Base-by-base conservation (phyloP, 2,329 filamentous ascomycete species). In the Metarhizium humberi region DNA sequence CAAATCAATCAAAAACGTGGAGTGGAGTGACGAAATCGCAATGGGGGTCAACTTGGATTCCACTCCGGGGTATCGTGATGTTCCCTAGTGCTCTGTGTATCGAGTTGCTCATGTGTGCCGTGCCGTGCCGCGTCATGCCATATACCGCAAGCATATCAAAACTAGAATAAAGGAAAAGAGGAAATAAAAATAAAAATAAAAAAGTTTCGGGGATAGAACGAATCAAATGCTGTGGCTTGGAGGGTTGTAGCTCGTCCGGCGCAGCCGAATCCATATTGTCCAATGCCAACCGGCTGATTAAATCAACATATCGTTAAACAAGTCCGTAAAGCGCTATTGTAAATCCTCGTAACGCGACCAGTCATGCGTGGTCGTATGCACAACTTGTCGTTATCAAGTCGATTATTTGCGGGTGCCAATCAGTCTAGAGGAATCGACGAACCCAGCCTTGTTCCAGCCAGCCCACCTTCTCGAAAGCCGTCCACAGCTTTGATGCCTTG, bases 401-500 rank as follows among this genome's bases (percentile, higher is more conserved):
- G 10, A 40, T 40, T 40, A 11, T 40, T 40, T 13, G 38, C 2
- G 38, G 11, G 8, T 40, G 38, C 38, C 38, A 40, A 16, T 13
- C 38, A 40, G 38, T 40, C 14, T 63, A 72, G 25, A 72, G 36
- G 57, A 66, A 72, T 13, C 57, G 58, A 16, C 59, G 63, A 58
- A 81, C 71, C 73, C 75, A 78, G 3, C 68, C 61, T 16, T 74
- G 67, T 5, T 87, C 78, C 59, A 96, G 84, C 90, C 91, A 95
- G 62, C 87, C 88, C 42, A 94, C 88, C 63, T 85, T 86, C 51
- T 96, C 88, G 67, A 90, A 97, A 6, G 90, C 90, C 42, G 85
- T 85, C 88, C 90, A 96, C 50, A 97, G 78, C 70, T 92, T 92
- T 61, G 90, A 95, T 3, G 92, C 90, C 76, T 96, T 97, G 77